These are phyloP conservation scores for Solanum sparsipilum DNA, from an alignment of 257 asterid genomes.

Conservation along the genomic window DNA sequence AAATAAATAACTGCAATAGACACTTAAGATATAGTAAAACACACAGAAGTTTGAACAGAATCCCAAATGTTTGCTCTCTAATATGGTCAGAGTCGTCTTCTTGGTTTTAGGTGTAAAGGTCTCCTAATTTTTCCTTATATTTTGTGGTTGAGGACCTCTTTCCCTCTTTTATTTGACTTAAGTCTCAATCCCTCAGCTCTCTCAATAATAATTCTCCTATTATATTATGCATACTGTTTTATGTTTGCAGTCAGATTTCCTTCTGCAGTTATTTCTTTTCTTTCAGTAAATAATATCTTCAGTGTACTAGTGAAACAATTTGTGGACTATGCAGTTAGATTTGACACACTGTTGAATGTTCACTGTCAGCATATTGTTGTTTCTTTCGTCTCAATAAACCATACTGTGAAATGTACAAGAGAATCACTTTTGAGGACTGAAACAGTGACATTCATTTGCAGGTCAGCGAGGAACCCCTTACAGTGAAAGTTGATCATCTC, in stretches of 20 bases:
- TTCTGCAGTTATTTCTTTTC: not conserved
- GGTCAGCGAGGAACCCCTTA: constrained; percentile 97
- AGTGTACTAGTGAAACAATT: not conserved
- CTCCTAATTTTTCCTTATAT: not conserved
- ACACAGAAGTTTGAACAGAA: not conserved
- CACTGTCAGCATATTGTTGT: not conserved
- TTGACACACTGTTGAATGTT: not conserved
- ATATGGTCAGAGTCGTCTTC: not conserved
- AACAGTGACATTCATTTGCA: constrained; percentile 26
- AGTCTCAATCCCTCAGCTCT: not conserved
- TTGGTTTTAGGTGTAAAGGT: not conserved
- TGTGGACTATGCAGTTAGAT: not conserved
- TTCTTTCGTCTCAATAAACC: not conserved
- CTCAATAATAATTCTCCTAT: not conserved
- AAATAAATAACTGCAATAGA: not conserved
- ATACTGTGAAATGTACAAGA: not conserved
- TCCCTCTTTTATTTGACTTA: not conserved
- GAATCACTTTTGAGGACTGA: constrained; percentile 14
- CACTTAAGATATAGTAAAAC: not conserved
- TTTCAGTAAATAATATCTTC: not conserved
- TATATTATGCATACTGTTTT: not conserved
- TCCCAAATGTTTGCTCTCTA: not conserved
- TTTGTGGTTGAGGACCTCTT: not conserved
- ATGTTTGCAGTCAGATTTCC: not conserved
- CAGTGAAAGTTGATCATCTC: constrained; percentile 92